Evolutionary conservation across 495 filamentous ascomycete species (phyloP).

Genomic region (Penicillium turbatum): DNA sequence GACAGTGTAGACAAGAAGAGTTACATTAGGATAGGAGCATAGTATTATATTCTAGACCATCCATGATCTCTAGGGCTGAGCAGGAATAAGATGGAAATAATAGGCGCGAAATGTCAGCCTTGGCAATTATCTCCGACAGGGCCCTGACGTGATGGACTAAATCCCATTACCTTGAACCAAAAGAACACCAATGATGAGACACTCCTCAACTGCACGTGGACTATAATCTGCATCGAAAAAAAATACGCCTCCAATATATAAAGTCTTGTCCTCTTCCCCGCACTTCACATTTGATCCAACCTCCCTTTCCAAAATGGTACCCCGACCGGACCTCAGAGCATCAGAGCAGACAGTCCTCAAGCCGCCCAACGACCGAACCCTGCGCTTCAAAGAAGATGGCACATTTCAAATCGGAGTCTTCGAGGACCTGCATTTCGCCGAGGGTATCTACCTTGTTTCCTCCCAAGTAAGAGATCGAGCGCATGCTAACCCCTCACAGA

Average conservation of each 20-base stretch:
- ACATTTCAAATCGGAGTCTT: slow-evolving; percentile 56
- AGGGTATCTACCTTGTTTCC: slow-evolving; percentile 38
- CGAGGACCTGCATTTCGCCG: slow-evolving; percentile 65
- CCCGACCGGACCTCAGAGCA: not conserved
- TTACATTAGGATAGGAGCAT: no score
- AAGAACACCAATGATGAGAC: not conserved
- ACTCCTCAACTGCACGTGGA: not conserved
- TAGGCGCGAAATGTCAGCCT: no score
- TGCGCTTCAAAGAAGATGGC: slow-evolving; percentile 31
- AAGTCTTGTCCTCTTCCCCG: not conserved
- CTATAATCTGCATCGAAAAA: not conserved
- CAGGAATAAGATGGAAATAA: no score
- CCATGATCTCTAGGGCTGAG: no score
- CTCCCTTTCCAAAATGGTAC: not conserved
- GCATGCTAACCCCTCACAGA: slow-evolving; percentile 5
- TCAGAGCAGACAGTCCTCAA: not conserved
- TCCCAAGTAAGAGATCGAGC: not conserved
- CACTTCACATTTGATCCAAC: not conserved
- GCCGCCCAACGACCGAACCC: not conserved
- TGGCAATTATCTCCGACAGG: no score
- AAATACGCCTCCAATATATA: not conserved
- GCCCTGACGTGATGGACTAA: not conserved
- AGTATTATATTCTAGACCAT: no score
- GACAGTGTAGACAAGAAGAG: no score
- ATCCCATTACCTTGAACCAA: no score